Evolutionary conservation across 768 basidiomycete genomes (phyloP), one percentile per base, ranked within the genome.

Genomic region (Holtermanniella nyarrowii): DNA sequence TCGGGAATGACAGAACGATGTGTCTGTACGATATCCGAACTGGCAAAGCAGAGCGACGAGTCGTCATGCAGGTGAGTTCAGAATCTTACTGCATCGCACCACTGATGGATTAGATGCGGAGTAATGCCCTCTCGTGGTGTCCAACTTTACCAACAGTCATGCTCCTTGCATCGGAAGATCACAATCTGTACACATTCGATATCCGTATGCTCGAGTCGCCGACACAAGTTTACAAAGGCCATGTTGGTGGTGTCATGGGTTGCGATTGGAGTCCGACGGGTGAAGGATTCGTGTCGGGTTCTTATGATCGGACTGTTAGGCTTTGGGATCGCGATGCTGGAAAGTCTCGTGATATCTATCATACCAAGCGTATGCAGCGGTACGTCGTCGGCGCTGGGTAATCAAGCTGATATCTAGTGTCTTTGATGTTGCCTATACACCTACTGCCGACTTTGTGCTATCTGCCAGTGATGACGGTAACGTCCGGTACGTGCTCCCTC

Each of bases 361-460:
- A 97, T 71, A 93, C 90, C 14, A 97, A 97, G 74, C 86, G 95
- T 42, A 99, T 99, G 95, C 95, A 97, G 72, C 80, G 90, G 87
- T 88, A 46, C 37, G 75, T 65, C 14, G 20, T 23, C 44, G 12
- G 21, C 5, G 24, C 43, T 22, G 40, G 16, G 13, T 22, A 20
- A 25, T 27, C 24, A 56, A 58, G 46, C 56, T 47, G 11, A 10
- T 5, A 4, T 16, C 3, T 62, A 89, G 91, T 54, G 88, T 99
- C 26, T 85, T 88, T 42, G 86, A 89, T 13, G 82, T 88, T 2
- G 74, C 85, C 39, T 96, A 85, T 74, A 88, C 89, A 0, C 82
- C 81, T 22, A 95, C 97, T 56, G 83, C 93, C 16, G 82, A 89
- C 16, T 96, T 89, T 70, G 82, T 95, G 27, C 69, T 95, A 7